Conservation (phyloP, 768 basidiomycete genomes). For the Podaxis sp. region DNA sequence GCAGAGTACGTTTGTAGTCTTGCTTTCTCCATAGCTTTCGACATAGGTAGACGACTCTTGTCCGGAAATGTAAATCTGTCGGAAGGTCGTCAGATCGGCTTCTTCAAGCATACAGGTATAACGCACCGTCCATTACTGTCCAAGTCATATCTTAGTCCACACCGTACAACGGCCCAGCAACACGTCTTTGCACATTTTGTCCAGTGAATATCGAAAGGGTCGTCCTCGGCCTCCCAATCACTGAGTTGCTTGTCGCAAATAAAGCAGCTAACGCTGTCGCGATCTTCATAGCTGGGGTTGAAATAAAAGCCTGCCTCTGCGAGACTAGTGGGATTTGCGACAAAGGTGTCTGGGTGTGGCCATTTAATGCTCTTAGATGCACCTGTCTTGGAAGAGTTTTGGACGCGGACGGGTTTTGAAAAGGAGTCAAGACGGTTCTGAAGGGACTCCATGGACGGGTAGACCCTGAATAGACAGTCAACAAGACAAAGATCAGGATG, state of each 20-base stretch:
- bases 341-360: slow-evolving; percentile 67
- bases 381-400: slow-evolving; percentile 49
- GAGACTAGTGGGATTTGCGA: slow-evolving; percentile 70
- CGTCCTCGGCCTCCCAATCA: slow-evolving; percentile 84
- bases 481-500: slow-evolving; percentile 12
- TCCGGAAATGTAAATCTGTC: slow-evolving; percentile 59
- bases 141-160: slow-evolving; percentile 60
- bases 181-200: slow-evolving; percentile 63
- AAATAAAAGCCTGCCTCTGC: slow-evolving; percentile 92
- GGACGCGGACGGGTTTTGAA: slow-evolving; percentile 57
- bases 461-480: slow-evolving; percentile 9
- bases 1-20: slow-evolving; percentile 62
- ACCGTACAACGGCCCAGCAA: slow-evolving; percentile 80
- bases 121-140: slow-evolving; percentile 56
- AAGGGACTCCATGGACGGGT: slow-evolving; percentile 47
- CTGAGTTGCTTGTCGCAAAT: slow-evolving; percentile 78
- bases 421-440: slow-evolving; percentile 69
- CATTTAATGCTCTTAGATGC: slow-evolving; percentile 59
- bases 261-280: slow-evolving; percentile 81
- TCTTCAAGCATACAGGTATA: background rate
- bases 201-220: slow-evolving; percentile 84
- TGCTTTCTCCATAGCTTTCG: slow-evolving; percentile 70
- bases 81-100: slow-evolving; percentile 1
- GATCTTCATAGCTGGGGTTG: slow-evolving; percentile 61
- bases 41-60: slow-evolving; percentile 60